Conservation (phyloP, 139 green algal species). For the Chlamydomonas sp. region DNA sequence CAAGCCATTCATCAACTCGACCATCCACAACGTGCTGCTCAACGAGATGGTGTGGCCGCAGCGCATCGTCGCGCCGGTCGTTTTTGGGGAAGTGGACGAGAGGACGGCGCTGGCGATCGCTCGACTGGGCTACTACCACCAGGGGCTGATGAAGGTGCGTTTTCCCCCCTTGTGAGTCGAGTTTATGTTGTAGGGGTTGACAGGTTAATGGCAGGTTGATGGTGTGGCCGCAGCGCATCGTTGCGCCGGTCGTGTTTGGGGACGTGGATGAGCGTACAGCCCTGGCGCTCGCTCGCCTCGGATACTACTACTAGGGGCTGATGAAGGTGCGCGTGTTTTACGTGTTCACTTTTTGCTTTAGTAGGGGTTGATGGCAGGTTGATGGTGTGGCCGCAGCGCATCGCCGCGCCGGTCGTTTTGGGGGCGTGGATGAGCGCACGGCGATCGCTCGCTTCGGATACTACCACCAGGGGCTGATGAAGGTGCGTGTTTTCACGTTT, state of each 20-base stretch:
- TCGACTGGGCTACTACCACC: too few relatives aligned
- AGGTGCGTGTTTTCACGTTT: too few relatives aligned
- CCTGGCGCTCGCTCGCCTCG: neutral
- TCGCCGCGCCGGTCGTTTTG: neutral
- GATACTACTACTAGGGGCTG: too few relatives aligned
- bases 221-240: slow-evolving; percentile 37
- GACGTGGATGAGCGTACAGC: neutral
- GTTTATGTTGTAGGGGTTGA: neutral
- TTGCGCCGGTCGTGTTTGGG: slow-evolving; percentile 16
- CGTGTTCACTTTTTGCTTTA: neutral
- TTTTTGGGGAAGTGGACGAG: neutral
- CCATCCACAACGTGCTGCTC: slow-evolving; percentile 41
- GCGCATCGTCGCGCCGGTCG: slow-evolving; percentile 28
- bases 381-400: neutral
- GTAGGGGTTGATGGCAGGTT: neutral
- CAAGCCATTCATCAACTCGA: slow-evolving; percentile 35
- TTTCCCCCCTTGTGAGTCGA: neutral
- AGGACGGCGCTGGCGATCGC: neutral
- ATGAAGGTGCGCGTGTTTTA: too few relatives aligned
- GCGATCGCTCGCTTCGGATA: too few relatives aligned
- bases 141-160: too few relatives aligned
- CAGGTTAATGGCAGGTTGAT: neutral
- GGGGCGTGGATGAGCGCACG: neutral
- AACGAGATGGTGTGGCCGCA: slow-evolving; percentile 45
- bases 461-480: too few relatives aligned